Percentiles rank a stretch among this genome's conserved stretches.
Evolutionary conservation across 1,139 yeast species (phyloP).

Genomic region (Blastobotrys aristatus): DNA sequence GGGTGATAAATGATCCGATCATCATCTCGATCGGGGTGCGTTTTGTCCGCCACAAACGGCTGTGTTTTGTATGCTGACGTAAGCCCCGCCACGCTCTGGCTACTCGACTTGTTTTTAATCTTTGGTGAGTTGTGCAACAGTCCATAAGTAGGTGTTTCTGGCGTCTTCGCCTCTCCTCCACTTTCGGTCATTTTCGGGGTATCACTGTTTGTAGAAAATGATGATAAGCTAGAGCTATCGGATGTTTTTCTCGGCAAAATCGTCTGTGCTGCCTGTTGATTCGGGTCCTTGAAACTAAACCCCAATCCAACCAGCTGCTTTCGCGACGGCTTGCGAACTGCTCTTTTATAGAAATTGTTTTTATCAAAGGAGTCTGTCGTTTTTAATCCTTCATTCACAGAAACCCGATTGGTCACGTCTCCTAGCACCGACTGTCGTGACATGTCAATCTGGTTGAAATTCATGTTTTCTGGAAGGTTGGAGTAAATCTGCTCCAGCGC

Average conservation of each 20-base stretch:
- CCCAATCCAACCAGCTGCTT: constrained; percentile 9
- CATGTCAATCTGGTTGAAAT: constrained; percentile 1
- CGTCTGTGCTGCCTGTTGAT: neutral
- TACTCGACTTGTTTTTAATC: neutral
- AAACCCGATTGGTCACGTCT: neutral
- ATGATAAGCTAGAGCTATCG: neutral
- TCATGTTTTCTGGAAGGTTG: constrained; percentile 6
- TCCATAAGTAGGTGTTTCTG: constrained; percentile 8
- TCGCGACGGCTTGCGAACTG: neutral
- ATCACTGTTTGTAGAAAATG: neutral
- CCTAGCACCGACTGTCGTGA: constrained; percentile 1
- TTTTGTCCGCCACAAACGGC: neutral
- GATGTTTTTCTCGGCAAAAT: constrained; percentile 1
- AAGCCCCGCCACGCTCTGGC: too few species aligned
- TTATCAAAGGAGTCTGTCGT: neutral
- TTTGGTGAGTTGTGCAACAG: constrained; percentile 1
- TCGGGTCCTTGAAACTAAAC: neutral
- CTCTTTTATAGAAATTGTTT: neutral
- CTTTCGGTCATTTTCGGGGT: neutral
- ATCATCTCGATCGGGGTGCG: neutral
- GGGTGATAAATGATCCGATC: constrained; percentile 6
- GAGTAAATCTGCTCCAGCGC: neutral
- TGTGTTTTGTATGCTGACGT: constrained; percentile 7
- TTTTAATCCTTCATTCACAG: neutral
- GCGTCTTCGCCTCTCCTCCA: neutral